Base-by-base conservation (phyloP, 371 early-diverging fungal genomes). In the Mucor mucedo region DNA sequence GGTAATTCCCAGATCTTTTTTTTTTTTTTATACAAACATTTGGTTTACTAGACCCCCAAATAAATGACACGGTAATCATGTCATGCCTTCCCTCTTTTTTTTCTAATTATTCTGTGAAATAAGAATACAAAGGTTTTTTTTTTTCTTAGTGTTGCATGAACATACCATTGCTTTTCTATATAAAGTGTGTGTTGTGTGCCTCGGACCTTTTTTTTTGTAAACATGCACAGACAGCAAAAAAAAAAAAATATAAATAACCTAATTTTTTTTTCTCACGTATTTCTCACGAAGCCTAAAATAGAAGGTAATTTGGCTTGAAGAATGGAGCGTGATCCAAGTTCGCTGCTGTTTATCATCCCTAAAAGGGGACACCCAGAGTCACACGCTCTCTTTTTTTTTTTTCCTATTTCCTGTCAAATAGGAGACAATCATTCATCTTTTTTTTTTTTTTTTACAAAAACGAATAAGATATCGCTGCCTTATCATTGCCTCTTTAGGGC, bases 281-380 rank as follows among this genome's bases (percentile, higher is more conserved):
- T 69, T 69, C 69, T 60, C 69, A 69, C 69, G 69, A 54, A 63
- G 60, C 69, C 60, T 41, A 65, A 69, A 47, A 60, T 54, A 47
- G 69, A 60, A 69, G 27, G 39, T 48, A 50, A 21, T 39, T 59
- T 21, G 41, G 39, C 60, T 21, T 64, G 42, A 63, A 58, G 64
- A 63, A 49, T 55, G 39, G 68, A 68, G 68, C 68, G 64, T 68
- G 68, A 68, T 68, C 68, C 54, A 42, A 64, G 53, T 63, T 57
- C 14, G 21, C 21, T 21, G 21, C 21, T 38, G 44, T 28, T 52
- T 28, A 45, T 44, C 29, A 21, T 55, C 56, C 21, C 49, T 41
- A 57, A 63, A 67, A 52, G 44, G 30, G 57, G 67, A 39, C 47
- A 16, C 47, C 40, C 63, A 50, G 21, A 56, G 67, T 67, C 67